A percentile compares a stretch with the other conserved stretches of the same genome.
Conservation (phyloP, 2,329 filamentous ascomycete genomes). For the Torrubiella hemipterigena region DNA sequence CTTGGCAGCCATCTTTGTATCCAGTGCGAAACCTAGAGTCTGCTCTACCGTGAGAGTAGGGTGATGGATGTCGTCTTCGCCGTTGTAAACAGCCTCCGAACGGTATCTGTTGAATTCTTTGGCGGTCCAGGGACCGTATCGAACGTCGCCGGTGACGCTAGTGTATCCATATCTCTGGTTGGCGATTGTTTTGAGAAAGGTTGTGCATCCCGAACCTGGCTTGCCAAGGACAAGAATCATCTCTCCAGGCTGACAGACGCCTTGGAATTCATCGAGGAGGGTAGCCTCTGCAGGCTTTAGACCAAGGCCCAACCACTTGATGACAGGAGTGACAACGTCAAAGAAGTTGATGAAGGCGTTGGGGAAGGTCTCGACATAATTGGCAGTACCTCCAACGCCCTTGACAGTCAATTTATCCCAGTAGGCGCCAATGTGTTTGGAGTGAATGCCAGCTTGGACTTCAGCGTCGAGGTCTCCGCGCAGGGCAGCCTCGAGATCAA, state of each 20-base stretch:
- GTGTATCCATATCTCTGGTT: constrained; percentile 52
- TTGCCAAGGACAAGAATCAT: constrained; percentile 77
- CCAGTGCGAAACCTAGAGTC: constrained; percentile 73
- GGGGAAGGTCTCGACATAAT: constrained; percentile 64
- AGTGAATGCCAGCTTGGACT: constrained; percentile 63
- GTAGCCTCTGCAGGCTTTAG: constrained; percentile 60
- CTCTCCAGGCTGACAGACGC: constrained; percentile 66
- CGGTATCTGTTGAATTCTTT: constrained; percentile 64
- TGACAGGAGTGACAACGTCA: constrained; percentile 56
- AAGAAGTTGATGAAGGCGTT: constrained; percentile 67
- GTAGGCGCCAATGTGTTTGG: constrained; percentile 68
- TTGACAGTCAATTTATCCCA: constrained; percentile 70
- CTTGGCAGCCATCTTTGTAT: constrained; percentile 75
- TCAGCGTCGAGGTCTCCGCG: constrained; percentile 62
- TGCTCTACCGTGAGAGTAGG: constrained; percentile 79
- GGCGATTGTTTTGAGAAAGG: constrained; percentile 55
- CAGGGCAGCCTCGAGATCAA: constrained; percentile 65
- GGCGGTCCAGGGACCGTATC: constrained; percentile 63
- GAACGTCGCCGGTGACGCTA: constrained; percentile 52
- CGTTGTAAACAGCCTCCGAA: constrained; percentile 74
- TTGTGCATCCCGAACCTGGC: constrained; percentile 62
- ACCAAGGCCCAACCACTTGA: constrained; percentile 50
- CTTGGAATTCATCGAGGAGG: constrained; percentile 60
- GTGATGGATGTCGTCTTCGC: constrained; percentile 71
- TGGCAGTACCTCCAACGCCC: constrained; percentile 62